phyloP scores from a whole-genome alignment of 768 basidiomycete species.

The Daedalea quercina region DNA sequence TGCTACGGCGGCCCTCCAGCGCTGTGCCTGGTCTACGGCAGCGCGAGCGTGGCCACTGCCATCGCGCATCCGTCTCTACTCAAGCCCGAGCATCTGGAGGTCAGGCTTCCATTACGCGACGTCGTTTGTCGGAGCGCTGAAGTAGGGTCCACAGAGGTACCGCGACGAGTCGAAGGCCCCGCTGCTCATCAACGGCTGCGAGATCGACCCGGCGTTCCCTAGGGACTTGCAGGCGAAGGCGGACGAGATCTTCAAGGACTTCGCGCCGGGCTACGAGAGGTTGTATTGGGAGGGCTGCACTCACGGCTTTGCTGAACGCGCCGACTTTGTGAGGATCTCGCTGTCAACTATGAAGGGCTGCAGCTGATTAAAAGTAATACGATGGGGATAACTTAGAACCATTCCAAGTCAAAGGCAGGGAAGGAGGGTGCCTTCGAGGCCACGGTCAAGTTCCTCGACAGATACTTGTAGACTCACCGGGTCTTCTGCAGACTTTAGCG shows the following conservation, averaged over 20 bases:
- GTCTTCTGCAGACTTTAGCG: too few relatives aligned
- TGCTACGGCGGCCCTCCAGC: conserved; percentile 63
- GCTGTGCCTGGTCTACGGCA: conserved; percentile 57
- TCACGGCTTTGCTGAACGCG: conserved; percentile 34
- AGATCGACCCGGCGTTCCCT: conserved; percentile 47
- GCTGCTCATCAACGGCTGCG: conserved; percentile 64
- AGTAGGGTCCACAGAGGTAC: conserved; percentile 36
- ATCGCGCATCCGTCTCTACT: conserved; percentile 58
- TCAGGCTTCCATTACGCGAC: conserved; percentile 12
- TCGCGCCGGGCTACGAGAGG: conserved; percentile 30
- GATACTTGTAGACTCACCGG: conserved; percentile 16
- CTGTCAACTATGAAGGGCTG: too few relatives aligned
- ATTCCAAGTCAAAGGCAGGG: conserved; percentile 46
- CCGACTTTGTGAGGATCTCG: conserved; percentile 25
- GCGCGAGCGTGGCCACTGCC: conserved; percentile 39
- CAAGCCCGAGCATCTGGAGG: conserved; percentile 57
- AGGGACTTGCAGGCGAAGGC: conserved; percentile 29
- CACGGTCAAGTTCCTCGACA: conserved; percentile 45
- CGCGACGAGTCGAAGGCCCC: conserved; percentile 38
- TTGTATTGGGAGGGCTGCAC: conserved; percentile 24
- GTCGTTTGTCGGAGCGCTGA: background rate
- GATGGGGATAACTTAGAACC: conserved; percentile 20
- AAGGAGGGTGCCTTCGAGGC: conserved; percentile 58
- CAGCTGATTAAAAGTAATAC: too few relatives aligned
- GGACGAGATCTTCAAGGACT: conserved; percentile 32